Evolutionary conservation across 2,329 filamentous ascomycete species (phyloP).

Genomic region (Colletotrichum simmondsii): DNA sequence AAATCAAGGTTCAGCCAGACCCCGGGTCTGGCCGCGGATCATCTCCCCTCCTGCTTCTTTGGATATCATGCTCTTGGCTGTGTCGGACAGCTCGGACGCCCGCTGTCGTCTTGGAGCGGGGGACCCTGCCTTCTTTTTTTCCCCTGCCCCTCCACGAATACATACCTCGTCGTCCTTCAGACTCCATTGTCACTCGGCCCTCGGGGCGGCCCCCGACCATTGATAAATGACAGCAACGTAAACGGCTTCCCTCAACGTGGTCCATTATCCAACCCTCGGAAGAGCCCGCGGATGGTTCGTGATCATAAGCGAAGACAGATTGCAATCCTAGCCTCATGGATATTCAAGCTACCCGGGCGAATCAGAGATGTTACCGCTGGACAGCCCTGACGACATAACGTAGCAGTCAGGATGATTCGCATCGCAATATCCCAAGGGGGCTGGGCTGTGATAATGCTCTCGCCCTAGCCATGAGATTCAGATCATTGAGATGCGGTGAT

Average conservation of each 20-base stretch:
- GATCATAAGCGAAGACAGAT: background rate
- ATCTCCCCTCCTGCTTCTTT: constrained; percentile 3
- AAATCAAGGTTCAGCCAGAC: constrained; percentile 15
- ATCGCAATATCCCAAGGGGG: background rate
- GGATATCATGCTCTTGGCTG: background rate
- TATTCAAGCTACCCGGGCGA: background rate
- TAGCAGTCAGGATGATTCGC: background rate
- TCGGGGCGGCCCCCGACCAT: background rate
- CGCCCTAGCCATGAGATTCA: too few relatives aligned
- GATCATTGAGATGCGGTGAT: too few relatives aligned
- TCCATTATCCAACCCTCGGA: too few relatives aligned
- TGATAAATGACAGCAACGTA: background rate
- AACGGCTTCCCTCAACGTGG: background rate
- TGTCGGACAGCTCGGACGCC: constrained; percentile 17
- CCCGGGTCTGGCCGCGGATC: constrained; percentile 16
- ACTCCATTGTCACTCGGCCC: background rate
- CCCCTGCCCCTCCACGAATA: background rate
- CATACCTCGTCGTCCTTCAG: background rate
- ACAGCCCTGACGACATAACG: background rate
- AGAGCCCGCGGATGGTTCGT: background rate
- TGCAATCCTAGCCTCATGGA: background rate
- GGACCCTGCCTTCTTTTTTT: background rate
- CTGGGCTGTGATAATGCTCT: too few relatives aligned
- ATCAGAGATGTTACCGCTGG: background rate
- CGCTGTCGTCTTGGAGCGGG: background rate